Evolutionary conservation across 2,329 filamentous ascomycete species (phyloP).

Genomic region (Aspergillus jensenii): DNA sequence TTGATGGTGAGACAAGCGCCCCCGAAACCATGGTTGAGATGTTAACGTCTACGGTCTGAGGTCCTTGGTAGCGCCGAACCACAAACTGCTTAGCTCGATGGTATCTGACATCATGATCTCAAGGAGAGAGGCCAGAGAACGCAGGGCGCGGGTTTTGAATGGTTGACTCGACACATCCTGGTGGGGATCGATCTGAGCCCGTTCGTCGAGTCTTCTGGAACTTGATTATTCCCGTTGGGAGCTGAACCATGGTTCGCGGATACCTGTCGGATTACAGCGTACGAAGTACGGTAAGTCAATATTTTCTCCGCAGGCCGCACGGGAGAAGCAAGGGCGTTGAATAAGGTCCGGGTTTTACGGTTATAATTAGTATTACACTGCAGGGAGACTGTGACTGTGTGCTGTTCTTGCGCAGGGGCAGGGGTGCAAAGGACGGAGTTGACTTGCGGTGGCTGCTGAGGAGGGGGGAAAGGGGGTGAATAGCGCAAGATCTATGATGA

Average conservation of each 20-base stretch:
- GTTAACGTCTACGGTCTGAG: not conserved
- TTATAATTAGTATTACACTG: not conserved
- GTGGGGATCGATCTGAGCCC: not conserved
- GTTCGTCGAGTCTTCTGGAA: conserved; percentile 14
- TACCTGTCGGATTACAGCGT: not conserved
- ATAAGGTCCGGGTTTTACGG: not conserved
- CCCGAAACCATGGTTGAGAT: not conserved
- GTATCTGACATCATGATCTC: conserved; percentile 9
- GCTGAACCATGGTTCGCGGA: conserved; percentile 16
- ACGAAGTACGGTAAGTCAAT: not conserved
- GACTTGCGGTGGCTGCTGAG: not conserved
- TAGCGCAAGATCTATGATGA: not conserved
- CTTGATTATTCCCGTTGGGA: conserved; percentile 10
- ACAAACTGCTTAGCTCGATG: not conserved
- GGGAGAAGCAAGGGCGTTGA: conserved; percentile 2
- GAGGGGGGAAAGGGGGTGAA: not conserved
- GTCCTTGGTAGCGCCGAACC: conserved; percentile 1
- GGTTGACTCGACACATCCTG: not conserved
- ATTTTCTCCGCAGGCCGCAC: not conserved
- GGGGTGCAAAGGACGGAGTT: not conserved
- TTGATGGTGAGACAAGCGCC: not conserved
- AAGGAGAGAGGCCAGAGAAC: not conserved
- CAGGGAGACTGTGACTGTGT: not conserved
- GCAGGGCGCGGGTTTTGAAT: conserved; percentile 1
- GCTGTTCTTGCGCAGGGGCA: not conserved